phyloP scores from a whole-genome alignment of 192 early-diverging fungal species.

The Coemansia sp. region DNA sequence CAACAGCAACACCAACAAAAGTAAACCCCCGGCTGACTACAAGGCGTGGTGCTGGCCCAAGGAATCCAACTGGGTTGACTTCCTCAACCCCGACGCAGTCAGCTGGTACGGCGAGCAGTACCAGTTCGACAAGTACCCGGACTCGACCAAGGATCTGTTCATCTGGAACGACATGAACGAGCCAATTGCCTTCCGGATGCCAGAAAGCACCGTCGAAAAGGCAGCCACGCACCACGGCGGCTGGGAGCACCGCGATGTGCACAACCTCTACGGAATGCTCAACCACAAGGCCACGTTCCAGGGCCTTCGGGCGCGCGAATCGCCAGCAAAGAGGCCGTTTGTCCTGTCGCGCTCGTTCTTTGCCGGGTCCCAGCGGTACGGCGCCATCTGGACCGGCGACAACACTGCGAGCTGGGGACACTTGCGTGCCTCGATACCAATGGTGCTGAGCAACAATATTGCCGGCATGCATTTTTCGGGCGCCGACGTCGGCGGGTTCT shows the following conservation, averaged over 20 bases:
- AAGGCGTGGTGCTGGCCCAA: slow-evolving; percentile 99
- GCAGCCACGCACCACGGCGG: slow-evolving; percentile 83
- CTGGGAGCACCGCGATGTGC: slow-evolving; percentile 93
- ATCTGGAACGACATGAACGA: slow-evolving; percentile 99
- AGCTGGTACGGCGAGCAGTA: slow-evolving; percentile 84
- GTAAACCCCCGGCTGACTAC: slow-evolving; percentile 59
- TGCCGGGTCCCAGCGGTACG: slow-evolving; percentile 92
- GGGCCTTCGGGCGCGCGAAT: slow-evolving; percentile 67
- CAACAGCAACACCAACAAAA: slow-evolving; percentile 47
- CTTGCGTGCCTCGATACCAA: slow-evolving; percentile 77
- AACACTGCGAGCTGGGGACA: slow-evolving; percentile 91
- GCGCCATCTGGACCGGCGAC: slow-evolving; percentile 99
- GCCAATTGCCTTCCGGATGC: slow-evolving; percentile 91
- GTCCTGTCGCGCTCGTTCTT: slow-evolving; percentile 95
- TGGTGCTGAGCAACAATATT: slow-evolving; percentile 85
- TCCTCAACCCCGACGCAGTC: slow-evolving; percentile 73
- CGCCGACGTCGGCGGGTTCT: slow-evolving; percentile 98
- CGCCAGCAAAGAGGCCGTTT: slow-evolving; percentile 78
- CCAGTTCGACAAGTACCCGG: slow-evolving; percentile 75
- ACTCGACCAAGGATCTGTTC: slow-evolving; percentile 76
- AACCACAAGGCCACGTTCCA: slow-evolving; percentile 84
- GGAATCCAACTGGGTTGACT: slow-evolving; percentile 91
- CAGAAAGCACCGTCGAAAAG: slow-evolving; percentile 95
- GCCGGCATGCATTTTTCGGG: slow-evolving; percentile 88
- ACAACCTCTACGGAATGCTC: slow-evolving; percentile 92